Conservation (phyloP, 768 basidiomycete genomes). For the Tulasnella calospora region DNA sequence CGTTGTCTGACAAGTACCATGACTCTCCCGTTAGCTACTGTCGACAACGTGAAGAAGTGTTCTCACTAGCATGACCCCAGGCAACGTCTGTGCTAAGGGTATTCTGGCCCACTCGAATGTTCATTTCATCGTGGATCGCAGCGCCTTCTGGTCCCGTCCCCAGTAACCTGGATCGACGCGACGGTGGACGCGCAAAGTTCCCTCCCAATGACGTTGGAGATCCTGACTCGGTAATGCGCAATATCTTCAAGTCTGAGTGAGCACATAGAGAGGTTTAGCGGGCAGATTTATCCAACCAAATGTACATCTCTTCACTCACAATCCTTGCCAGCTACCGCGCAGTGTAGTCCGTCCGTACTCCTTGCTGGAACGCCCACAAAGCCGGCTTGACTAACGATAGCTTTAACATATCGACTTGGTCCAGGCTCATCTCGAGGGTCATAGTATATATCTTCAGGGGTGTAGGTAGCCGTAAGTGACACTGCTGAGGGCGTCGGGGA, state of each 20-base stretch:
- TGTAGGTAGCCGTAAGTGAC: not conserved
- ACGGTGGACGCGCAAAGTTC: not conserved
- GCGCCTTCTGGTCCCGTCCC: constrained; percentile 22
- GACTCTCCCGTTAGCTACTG: not conserved
- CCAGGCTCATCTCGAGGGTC: constrained; percentile 24
- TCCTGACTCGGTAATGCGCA: constrained; percentile 19
- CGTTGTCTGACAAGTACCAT: constrained; percentile 10
- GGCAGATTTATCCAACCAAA: not conserved
- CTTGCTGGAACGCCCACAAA: constrained; percentile 8
- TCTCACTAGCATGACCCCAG: constrained; percentile 24
- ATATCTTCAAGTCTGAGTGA: constrained; percentile 24
- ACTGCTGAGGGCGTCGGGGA: constrained; percentile 1
- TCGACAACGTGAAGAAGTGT: not conserved
- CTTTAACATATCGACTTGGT: constrained; percentile 25
- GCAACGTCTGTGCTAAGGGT: constrained; percentile 25
- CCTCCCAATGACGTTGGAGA: not conserved
- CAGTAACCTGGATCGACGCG: constrained; percentile 13
- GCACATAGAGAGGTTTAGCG: not conserved
- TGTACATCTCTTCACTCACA: constrained; percentile 18
- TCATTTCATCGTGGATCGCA: constrained; percentile 19
- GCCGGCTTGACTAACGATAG: constrained; percentile 8
- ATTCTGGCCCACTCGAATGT: constrained; percentile 5
- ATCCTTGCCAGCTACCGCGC: constrained; percentile 26
- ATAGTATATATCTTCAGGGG: constrained; percentile 20
- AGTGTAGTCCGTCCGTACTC: constrained; percentile 15